phyloP scores from a whole-genome alignment of 2,329 filamentous ascomycete species.

The Fusarium xyrophilum region DNA sequence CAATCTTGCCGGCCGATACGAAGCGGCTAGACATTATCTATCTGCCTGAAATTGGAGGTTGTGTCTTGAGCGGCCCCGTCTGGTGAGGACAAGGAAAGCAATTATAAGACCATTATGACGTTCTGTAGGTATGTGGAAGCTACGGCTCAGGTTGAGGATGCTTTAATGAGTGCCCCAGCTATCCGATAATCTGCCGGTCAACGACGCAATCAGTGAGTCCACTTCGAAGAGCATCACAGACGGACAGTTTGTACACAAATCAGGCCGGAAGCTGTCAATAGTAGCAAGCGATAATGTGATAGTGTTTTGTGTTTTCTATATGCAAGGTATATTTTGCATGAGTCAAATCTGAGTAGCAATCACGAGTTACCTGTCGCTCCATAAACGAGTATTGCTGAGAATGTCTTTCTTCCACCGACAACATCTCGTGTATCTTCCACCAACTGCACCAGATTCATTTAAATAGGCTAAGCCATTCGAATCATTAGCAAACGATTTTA shows the following conservation, averaged over 20 bases:
- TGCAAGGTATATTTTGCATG: not conserved
- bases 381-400: not conserved
- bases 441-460: not conserved
- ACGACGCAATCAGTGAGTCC: not conserved
- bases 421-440: not conserved
- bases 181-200: constrained; percentile 25
- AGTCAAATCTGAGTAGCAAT: not conserved
- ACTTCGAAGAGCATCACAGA: not conserved
- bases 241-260: not conserved
- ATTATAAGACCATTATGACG: not conserved
- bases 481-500: not conserved
- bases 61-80: not conserved
- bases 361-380: not conserved
- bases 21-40: constrained; percentile 60
- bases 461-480: constrained; percentile 1
- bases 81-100: not conserved
- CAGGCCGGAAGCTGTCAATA: not conserved
- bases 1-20: constrained; percentile 61
- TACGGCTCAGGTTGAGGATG: not conserved
- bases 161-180: not conserved
- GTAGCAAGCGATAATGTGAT: not conserved
- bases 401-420: not conserved
- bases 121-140: not conserved
- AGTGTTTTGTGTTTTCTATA: not conserved
- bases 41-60: not conserved